These are phyloP conservation scores for Xylaria grammica DNA, from an alignment of 495 filamentous ascomycete species.

Conservation along the genomic window DNA sequence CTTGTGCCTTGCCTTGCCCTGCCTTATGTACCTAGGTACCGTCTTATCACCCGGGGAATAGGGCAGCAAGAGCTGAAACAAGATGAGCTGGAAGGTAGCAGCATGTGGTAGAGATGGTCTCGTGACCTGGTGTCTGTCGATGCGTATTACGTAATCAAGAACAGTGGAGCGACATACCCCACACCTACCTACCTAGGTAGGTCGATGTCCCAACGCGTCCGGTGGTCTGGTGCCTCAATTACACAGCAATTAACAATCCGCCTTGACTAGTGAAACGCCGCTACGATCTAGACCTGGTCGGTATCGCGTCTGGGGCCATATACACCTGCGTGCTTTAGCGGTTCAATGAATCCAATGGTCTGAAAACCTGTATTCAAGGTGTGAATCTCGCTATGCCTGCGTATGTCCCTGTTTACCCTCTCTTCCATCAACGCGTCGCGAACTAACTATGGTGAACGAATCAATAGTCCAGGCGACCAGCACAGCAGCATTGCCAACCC, in stretches of 20 bases:
- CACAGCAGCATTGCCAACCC: constrained; percentile 70
- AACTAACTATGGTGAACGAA: constrained; percentile 33
- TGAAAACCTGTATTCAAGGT: neutral
- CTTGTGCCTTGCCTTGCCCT: no score
- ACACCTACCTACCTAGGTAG: no score
- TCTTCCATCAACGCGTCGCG: constrained; percentile 21
- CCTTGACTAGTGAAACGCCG: neutral
- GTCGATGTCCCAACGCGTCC: constrained; percentile 7
- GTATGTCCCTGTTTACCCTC: constrained; percentile 40
- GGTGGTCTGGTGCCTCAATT: constrained; percentile 20
- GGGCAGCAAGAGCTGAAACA: no score
- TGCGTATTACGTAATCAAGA: constrained; percentile 27
- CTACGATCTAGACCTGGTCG: constrained; percentile 1
- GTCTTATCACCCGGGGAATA: no score
- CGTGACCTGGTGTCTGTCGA: constrained; percentile 36
- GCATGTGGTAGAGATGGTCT: constrained; percentile 19
- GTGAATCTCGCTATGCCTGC: constrained; percentile 43
- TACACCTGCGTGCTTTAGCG: neutral
- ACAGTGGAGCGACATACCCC: neutral
- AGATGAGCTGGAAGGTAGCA: neutral
- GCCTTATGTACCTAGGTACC: no score
- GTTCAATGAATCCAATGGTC: neutral
- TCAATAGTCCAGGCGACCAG: constrained; percentile 77
- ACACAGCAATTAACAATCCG: neutral
- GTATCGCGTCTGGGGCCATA: neutral